Base-by-base conservation (phyloP, 1,284 basidiomycete species). In the Jaminaea rosea region DNA sequence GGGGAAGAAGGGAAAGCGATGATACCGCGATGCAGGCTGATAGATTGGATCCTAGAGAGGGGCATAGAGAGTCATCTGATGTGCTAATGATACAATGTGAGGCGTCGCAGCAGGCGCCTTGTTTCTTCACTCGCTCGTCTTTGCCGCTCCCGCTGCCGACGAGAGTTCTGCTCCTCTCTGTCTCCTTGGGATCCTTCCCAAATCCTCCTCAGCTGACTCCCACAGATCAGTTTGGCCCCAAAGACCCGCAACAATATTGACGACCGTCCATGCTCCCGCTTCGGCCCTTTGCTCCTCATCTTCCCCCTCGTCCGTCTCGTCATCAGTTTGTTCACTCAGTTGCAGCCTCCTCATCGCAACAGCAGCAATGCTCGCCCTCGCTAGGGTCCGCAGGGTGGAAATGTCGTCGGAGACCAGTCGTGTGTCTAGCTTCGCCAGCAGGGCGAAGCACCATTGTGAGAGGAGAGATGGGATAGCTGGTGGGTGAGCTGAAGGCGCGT, bases 141-240 rank as follows among this genome's bases (percentile, higher is more conserved):
- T n/a, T n/a, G n/a, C n/a, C n/a, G n/a, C n/a, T n/a, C n/a, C n/a
- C n/a, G n/a, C n/a, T n/a, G n/a, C n/a, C n/a, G n/a, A n/a, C n/a
- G n/a, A n/a, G n/a, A n/a, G n/a, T n/a, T n/a, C n/a, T n/a, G n/a
- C n/a, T n/a, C n/a, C n/a, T n/a, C n/a, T n/a, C n/a, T n/a, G n/a
- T n/a, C n/a, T n/a, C n/a, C n/a, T n/a, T n/a, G n/a, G n/a, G n/a
- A n/a, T n/a, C n/a, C 15, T 23, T 11, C 39, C 15, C 23, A 42
- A 11, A 11, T 42, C 39, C 39, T 23, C 39, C 39, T 42, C 39
- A 13, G 85, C 84, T 68, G 91, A 86, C 65, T 80, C 79, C 83
- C 88, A 87, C 41, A 96, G 75, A 73, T 96, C 92, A 50, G 77
- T 79, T 76, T 96, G 91, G 19, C 81, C 85, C 91, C 90, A 96